Evolutionary conservation across 2,329 filamentous ascomycete genomes (phyloP).

Genomic region (Penicillium sp.): DNA sequence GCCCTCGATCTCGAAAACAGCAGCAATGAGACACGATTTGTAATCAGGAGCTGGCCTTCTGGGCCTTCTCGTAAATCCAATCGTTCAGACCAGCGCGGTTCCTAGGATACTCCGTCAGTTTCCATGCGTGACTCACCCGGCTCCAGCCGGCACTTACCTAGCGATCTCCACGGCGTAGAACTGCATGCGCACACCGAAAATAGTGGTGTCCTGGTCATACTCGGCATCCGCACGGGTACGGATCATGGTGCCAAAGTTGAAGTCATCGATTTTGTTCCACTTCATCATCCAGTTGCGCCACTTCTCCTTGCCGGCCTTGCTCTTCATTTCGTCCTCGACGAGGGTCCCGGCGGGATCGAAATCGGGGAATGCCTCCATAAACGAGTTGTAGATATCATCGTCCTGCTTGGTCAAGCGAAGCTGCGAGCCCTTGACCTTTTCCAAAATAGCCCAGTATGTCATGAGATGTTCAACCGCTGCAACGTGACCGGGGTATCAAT

Average conservation of each 20-base stretch:
- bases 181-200: slow-evolving; percentile 85
- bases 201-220: slow-evolving; percentile 84
- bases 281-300: slow-evolving; percentile 93
- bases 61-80: slow-evolving; percentile 88
- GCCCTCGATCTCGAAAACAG: slow-evolving; percentile 10
- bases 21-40: neutral
- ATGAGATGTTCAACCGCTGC: slow-evolving; percentile 86
- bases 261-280: slow-evolving; percentile 95
- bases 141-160: slow-evolving; percentile 49
- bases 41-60: slow-evolving; percentile 30
- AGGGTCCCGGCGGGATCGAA: slow-evolving; percentile 80
- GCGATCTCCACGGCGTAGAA: slow-evolving; percentile 77
- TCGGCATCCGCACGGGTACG: slow-evolving; percentile 73
- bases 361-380: slow-evolving; percentile 84
- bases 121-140: neutral
- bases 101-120: slow-evolving; percentile 37
- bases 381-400: slow-evolving; percentile 89
- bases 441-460: slow-evolving; percentile 95
- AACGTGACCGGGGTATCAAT: slow-evolving; percentile 7
- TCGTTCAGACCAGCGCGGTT: slow-evolving; percentile 90
- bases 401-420: slow-evolving; percentile 91
- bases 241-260: slow-evolving; percentile 95
- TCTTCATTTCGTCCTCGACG: slow-evolving; percentile 96
- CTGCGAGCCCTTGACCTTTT: slow-evolving; percentile 82
- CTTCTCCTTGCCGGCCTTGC: slow-evolving; percentile 85